These are phyloP conservation scores for Triangularia setosa DNA, from an alignment of 2,329 filamentous ascomycete species.

Conservation along the genomic window DNA sequence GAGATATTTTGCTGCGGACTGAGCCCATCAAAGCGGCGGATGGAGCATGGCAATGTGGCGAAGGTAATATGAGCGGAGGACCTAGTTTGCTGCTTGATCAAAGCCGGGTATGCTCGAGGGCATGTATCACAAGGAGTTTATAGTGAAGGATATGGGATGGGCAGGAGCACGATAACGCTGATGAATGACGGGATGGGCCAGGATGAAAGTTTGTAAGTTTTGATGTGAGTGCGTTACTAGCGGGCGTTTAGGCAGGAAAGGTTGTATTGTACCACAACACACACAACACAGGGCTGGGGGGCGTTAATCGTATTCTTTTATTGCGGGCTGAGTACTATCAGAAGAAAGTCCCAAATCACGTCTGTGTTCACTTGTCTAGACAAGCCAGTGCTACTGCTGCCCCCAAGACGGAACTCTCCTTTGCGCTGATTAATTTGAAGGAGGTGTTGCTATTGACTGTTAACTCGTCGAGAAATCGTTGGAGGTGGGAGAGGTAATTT, in stretches of 20 bases:
- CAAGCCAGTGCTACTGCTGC: constrained; percentile 67
- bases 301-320: neutral
- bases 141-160: neutral
- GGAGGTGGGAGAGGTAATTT: constrained; percentile 58
- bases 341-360: too few relatives aligned
- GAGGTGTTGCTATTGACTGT: constrained; percentile 36
- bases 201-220: neutral
- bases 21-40: constrained; percentile 11
- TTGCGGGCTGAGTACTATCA: too few relatives aligned
- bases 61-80: too few relatives aligned
- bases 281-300: neutral
- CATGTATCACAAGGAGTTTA: neutral
- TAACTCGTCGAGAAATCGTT: constrained; percentile 60
- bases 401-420: constrained; percentile 71
- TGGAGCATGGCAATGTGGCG: neutral
- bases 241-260: neutral
- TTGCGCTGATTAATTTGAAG: constrained; percentile 63
- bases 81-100: too few relatives aligned
- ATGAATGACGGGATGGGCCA: too few relatives aligned
- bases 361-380: constrained; percentile 14
- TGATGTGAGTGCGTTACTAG: neutral
- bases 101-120: too few relatives aligned
- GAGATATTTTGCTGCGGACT: constrained; percentile 68
- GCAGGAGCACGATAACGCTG: too few relatives aligned
- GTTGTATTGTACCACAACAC: neutral